Conservation (phyloP, 495 filamentous ascomycete species). For the Amorphotheca resinae region DNA sequence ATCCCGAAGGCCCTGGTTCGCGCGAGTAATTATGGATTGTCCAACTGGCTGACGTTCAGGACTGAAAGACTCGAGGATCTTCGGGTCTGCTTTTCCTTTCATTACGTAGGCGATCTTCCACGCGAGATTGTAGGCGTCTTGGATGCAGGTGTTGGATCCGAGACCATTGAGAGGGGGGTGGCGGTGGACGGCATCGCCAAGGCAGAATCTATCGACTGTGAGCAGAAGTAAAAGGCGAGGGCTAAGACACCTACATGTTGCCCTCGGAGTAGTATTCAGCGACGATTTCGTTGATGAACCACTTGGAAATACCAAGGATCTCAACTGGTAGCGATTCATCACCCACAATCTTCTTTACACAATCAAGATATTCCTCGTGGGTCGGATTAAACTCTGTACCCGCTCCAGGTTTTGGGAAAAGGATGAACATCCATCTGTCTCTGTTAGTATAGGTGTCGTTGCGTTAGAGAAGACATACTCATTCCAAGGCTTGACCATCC, state of each 20-base stretch:
- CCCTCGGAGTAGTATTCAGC: constrained; percentile 27
- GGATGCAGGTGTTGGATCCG: constrained; percentile 41
- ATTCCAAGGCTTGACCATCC: constrained; percentile 45
- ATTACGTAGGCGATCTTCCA: constrained; percentile 43
- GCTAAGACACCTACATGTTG: constrained; percentile 6
- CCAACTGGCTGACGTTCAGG: constrained; percentile 39
- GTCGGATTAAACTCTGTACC: constrained; percentile 24
- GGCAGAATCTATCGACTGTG: constrained; percentile 25
- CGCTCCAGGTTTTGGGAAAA: constrained; percentile 29
- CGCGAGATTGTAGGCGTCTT: constrained; percentile 43
- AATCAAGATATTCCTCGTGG: constrained; percentile 28
- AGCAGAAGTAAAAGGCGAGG: neutral
- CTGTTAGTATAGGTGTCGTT: neutral
- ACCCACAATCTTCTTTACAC: constrained; percentile 33
- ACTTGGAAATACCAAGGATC: constrained; percentile 34
- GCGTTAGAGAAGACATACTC: constrained; percentile 19
- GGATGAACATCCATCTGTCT: constrained; percentile 37
- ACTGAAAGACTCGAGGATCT: constrained; percentile 36
- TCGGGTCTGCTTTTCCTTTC: constrained; percentile 25
- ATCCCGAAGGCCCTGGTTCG: constrained; percentile 35
- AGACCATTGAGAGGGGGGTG: constrained; percentile 40
- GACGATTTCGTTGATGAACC: constrained; percentile 41
- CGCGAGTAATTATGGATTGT: constrained; percentile 30
- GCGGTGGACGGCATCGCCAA: constrained; percentile 40
- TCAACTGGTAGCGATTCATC: constrained; percentile 32